Evolutionary conservation across 2,329 filamentous ascomycete genomes (phyloP).

Genomic region (Alternaria angustiovoidea): DNA sequence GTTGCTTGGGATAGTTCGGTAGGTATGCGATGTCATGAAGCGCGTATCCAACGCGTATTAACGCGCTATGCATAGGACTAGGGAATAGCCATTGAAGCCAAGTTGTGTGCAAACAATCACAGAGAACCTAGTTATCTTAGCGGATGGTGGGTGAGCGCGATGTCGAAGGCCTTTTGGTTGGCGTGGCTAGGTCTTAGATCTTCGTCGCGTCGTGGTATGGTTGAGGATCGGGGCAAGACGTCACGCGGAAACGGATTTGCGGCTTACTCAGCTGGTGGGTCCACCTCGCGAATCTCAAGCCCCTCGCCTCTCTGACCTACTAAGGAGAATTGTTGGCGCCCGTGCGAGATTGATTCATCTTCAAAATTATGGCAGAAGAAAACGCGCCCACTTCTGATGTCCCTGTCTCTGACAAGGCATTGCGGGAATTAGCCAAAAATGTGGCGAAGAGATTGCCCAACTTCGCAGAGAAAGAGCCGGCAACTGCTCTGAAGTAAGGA

Average conservation of each 20-base stretch:
- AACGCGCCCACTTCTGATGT: conserved; percentile 5
- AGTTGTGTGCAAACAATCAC: background rate
- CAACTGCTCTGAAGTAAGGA: conserved; percentile 48
- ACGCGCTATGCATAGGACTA: background rate
- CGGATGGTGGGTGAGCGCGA: background rate
- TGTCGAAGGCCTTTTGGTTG: background rate
- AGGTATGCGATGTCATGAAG: background rate
- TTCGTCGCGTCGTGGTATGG: background rate
- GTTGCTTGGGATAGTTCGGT: background rate
- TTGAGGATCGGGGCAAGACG: background rate
- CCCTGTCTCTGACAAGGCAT: conserved; percentile 35
- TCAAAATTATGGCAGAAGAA: conserved; percentile 20
- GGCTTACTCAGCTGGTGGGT: conserved; percentile 3
- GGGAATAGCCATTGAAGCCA: background rate
- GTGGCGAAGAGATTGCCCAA: conserved; percentile 35
- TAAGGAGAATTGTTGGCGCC: background rate
- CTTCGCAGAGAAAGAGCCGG: conserved; percentile 35
- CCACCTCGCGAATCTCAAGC: conserved; percentile 8
- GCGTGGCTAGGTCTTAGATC: background rate
- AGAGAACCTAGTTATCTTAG: background rate
- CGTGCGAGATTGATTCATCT: conserved; percentile 1
- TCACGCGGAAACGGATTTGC: conserved; percentile 5
- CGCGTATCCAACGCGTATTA: background rate
- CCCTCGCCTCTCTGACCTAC: conserved; percentile 3
- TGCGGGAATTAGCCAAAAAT: conserved; percentile 41